phyloP scores from a whole-genome alignment of 345 rosid genomes.

The Eucalyptus coolabah region DNA sequence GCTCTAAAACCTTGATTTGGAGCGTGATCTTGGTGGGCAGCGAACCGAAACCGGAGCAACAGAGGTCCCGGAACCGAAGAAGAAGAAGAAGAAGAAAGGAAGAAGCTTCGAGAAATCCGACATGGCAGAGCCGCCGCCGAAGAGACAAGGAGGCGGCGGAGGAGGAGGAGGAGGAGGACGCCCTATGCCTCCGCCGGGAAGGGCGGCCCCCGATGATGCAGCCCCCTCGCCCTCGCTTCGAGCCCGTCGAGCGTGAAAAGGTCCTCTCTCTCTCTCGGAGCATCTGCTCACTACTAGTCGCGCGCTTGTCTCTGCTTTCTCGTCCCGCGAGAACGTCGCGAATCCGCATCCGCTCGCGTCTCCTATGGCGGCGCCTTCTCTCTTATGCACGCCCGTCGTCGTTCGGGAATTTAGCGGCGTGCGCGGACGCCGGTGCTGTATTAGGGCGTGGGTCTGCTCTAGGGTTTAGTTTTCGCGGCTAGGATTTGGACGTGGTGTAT shows the following conservation, averaged over 20 bases:
- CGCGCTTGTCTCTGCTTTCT: background rate
- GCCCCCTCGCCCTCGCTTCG: constrained; percentile 42
- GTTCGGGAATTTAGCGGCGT: background rate
- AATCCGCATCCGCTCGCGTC: background rate
- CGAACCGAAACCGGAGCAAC: background rate
- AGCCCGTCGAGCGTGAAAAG: constrained; percentile 87
- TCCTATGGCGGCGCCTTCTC: background rate
- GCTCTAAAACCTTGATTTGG: background rate
- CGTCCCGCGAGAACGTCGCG: background rate
- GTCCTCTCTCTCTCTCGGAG: constrained; percentile 5
- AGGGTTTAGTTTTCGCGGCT: background rate
- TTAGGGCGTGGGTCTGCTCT: background rate
- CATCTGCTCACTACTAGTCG: background rate
- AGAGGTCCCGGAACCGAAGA: background rate
- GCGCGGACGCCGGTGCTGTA: background rate
- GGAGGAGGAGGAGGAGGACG: constrained; percentile 30
- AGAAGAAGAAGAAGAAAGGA: background rate
- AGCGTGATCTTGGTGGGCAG: background rate
- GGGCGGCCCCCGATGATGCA: constrained; percentile 34
- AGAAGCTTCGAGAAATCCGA: constrained; percentile 31
- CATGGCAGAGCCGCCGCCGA: constrained; percentile 34
- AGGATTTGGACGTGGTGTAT: background rate
- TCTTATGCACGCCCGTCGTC: background rate
- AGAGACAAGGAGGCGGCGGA: constrained; percentile 20
- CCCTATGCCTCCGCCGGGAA: constrained; percentile 41